These are phyloP conservation scores for Tetrastigma voinierianum DNA, from an alignment of 164 flowering plant species.

Conservation along the genomic window DNA sequence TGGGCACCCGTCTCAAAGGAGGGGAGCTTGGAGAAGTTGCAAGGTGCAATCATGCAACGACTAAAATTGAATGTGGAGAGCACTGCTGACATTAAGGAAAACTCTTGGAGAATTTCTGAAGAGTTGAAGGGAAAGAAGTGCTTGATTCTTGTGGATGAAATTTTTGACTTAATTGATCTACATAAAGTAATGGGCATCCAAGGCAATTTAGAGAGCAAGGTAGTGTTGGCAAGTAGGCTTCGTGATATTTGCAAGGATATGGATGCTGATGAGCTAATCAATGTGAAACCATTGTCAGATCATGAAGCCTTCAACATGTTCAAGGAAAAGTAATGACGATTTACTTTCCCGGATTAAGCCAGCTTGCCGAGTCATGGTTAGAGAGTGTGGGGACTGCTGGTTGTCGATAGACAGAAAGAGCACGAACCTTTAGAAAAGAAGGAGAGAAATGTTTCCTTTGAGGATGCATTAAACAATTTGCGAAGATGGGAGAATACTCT, in stretches of 20 bases:
- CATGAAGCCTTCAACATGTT: conserved; percentile 12
- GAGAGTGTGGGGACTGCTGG: conserved; percentile 5
- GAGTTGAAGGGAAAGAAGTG: conserved; percentile 4
- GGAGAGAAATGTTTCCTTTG: conserved; percentile 1
- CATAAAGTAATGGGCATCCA: conserved; percentile 8
- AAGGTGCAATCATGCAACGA: background rate
- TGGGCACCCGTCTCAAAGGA: no score
- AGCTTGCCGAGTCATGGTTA: background rate
- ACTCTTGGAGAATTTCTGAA: background rate
- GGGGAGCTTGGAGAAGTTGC: no score
- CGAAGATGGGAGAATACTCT: conserved; percentile 1
- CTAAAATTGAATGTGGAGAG: background rate
- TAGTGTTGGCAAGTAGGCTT: conserved; percentile 7
- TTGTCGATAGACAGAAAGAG: conserved; percentile 6
- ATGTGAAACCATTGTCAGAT: conserved; percentile 2
- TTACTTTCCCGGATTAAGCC: conserved; percentile 4
- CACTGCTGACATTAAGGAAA: background rate
- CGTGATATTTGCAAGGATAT: conserved; percentile 6
- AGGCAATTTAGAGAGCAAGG: background rate
- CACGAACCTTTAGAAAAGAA: background rate
- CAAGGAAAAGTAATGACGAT: background rate
- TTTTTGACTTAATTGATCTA: conserved; percentile 5
- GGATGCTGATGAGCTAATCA: conserved; percentile 7
- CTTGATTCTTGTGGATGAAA: conserved; percentile 21
- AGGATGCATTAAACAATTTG: background rate